Evolutionary conservation across 345 rosid genomes (phyloP).

Genomic region (Gossypium raimondii): DNA sequence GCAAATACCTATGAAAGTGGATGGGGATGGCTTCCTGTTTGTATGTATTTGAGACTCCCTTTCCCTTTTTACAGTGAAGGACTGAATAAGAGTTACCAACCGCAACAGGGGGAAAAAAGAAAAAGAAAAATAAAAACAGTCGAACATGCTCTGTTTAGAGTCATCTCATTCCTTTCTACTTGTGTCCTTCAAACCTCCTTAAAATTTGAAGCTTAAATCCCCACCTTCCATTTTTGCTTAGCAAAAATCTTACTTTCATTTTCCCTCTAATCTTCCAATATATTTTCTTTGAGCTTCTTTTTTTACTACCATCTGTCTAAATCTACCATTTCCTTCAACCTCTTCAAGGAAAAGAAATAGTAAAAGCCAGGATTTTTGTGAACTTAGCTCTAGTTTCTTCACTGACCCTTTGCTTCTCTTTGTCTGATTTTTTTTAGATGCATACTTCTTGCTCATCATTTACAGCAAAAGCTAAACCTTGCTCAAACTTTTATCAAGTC

Average conservation of each 20-base stretch:
- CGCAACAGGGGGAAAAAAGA: not conserved
- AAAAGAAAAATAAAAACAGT: not conserved
- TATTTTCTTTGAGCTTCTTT: not conserved
- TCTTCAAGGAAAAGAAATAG: not conserved
- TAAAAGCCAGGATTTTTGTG: not conserved
- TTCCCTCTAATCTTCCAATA: not conserved
- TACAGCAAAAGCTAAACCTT: not conserved
- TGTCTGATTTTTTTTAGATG: not conserved
- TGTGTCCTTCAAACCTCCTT: constrained; percentile 11
- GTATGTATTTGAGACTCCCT: not conserved
- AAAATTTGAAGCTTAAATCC: not conserved
- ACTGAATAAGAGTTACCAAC: constrained; percentile 11
- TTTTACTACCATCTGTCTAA: not conserved
- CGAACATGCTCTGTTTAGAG: not conserved
- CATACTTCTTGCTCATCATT: not conserved
- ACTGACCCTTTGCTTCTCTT: not conserved
- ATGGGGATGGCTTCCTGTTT: not conserved
- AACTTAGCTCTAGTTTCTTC: constrained; percentile 2
- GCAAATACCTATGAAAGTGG: too few species aligned
- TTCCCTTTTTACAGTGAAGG: constrained; percentile 21
- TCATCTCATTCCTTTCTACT: not conserved
- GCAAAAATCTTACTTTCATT: not conserved
- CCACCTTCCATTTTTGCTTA: not conserved
- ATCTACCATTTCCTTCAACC: constrained; percentile 10
- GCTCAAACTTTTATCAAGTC: not conserved